Conservation (phyloP, 2,329 filamentous ascomycete species). For the Fulvia fulva region DNA sequence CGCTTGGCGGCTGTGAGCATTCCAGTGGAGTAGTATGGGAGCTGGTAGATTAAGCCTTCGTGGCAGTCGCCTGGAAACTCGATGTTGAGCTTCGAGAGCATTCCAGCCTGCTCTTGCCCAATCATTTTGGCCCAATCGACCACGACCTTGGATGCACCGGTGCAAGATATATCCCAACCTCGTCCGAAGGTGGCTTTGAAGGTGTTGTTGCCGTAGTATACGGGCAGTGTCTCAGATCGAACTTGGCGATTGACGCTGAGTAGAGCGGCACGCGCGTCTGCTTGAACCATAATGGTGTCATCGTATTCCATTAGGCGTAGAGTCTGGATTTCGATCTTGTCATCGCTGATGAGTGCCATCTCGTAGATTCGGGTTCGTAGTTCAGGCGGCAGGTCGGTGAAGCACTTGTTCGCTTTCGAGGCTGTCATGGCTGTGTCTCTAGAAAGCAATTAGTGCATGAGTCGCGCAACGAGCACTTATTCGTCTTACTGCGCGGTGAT, state of each 20-base stretch:
- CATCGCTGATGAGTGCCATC: background rate
- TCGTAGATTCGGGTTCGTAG: background rate
- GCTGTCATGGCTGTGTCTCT: background rate
- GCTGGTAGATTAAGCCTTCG: background rate
- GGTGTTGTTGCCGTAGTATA: background rate
- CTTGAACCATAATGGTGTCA: background rate
- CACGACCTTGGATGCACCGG: background rate
- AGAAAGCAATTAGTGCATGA: background rate
- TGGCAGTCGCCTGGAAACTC: background rate
- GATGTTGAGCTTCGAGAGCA: background rate
- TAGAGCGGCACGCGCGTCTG: background rate
- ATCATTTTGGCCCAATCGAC: background rate
- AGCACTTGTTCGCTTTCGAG: background rate
- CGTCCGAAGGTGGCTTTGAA: background rate
- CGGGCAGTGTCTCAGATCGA: background rate
- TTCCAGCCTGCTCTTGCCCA: background rate
- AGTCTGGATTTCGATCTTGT: background rate
- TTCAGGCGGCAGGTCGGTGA: background rate
- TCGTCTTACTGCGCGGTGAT: background rate
- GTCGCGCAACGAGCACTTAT: background rate
- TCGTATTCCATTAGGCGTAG: background rate
- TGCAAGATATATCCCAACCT: background rate
- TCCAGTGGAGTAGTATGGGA: background rate
- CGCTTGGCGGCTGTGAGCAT: background rate
- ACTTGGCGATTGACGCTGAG: background rate